Base-by-base conservation (phyloP, 768 basidiomycete genomes). In the Rhodotorula graminis region DNA sequence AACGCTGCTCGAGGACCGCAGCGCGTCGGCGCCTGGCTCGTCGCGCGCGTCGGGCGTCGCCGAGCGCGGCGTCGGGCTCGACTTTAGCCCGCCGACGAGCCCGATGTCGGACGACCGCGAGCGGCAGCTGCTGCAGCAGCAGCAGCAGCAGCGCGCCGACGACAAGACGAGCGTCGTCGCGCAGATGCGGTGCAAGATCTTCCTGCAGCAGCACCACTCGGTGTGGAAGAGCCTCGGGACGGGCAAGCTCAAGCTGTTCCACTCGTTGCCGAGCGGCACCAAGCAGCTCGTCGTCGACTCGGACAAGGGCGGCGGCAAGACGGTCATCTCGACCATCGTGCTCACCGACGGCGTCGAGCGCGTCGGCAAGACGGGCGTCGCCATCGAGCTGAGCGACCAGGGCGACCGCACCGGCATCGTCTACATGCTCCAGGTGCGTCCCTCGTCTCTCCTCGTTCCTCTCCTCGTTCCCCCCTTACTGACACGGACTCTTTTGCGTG, bases 281-380 rank as follows among this genome's bases (percentile, higher is more conserved):
- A 99, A 99, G 82, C 96, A 99, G 81, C 86, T 99, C 42, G 96
- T 98, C 25, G 94, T 97, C 44, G 90, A 93, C 81, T 87, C 89
- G 15, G 91, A 93, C 73, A 86, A 85, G 77, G 89, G 87, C 79
- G 86, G 88, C 67, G 89, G 88, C 77, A 81, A 81, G 73, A 84
- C 92, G 76, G 81, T 98, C 55, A 93, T 99, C 74, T 95, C 92
- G 55, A 97, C 96, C 12, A 96, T 98, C 73, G 91, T 99, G 44
- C 84, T 97, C 64, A 92, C 89, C 10, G 94, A 97, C 80, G 96
- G 94, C 15, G 95, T 98, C 40, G 96, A 99, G 82, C 85, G 95
- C 59, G 95, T 99, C n/a, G 96, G 92, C 31, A 97, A 95, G 83
- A 98, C 95, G 5, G 96, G 96, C 23, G 89, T 99, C 53, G 96